Conservation (phyloP, 176 grass and related monocot species). For the Triticum dicoccoides region DNA sequence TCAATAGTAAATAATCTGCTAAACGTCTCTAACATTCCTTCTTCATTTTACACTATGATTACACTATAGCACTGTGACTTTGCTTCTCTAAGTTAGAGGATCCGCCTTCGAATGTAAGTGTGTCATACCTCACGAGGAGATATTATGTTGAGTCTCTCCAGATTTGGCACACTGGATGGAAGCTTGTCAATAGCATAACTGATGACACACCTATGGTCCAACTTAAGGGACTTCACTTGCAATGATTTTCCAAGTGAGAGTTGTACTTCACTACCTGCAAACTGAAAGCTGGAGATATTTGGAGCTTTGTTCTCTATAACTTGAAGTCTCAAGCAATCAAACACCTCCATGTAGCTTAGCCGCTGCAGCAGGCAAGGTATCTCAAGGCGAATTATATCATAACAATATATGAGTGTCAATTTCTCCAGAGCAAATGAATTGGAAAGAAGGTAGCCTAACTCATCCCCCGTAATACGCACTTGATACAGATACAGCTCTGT, state of each 20-base stretch:
- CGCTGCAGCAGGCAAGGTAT: no score
- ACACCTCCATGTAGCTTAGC: background rate
- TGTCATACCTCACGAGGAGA: background rate
- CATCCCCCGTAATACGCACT: background rate
- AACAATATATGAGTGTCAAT: background rate
- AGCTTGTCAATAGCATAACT: slow-evolving; percentile 7
- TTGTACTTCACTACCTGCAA: background rate
- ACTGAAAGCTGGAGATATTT: background rate
- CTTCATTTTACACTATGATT: no score
- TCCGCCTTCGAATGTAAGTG: no score
- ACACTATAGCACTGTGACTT: no score
- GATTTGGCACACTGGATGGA: background rate
- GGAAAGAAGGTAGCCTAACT: background rate
- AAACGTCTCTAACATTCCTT: no score
- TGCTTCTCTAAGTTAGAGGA: no score
- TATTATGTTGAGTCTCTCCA: background rate
- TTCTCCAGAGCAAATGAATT: background rate
- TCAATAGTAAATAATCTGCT: no score
- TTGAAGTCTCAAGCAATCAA: background rate
- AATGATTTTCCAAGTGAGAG: background rate
- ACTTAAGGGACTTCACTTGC: background rate
- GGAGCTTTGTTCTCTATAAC: background rate
- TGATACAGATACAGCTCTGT: background rate
- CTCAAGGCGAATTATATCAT: background rate
- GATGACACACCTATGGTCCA: background rate